Evolutionary conservation across 192 early-diverging fungal species (phyloP), one percentile per base, ranked within the genome.

Genomic region (Mortierella hygrophila): DNA sequence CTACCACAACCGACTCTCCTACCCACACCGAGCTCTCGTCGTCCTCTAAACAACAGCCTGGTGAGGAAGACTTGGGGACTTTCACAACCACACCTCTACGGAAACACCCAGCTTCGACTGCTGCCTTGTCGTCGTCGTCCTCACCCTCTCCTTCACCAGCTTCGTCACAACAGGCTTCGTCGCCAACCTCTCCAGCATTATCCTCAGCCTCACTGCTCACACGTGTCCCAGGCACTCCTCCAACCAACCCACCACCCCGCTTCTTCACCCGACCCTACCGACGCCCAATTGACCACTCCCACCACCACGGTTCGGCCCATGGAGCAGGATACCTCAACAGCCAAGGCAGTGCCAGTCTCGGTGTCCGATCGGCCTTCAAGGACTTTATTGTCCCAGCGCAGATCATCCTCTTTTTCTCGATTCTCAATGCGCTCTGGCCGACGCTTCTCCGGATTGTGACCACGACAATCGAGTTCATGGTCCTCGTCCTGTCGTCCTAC

Each of bases 361-460:
- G 83, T 16, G 83, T 85, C 37, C 83, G 83, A 78, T 85, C 83
- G 18, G 83, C 83, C n/a, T 85, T 85, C 69, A 79, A 80, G 60
- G 83, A 85, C 74, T 85, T 85, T 80, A 74, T 80, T 9, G 72
- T 85, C 26, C 83, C 78, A 6, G 83, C 83, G 11, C 83, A 85
- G 75, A 85, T 85, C 74, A 85, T 85, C 46, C 78, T 85, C 23
- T 69, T 79, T 20, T 85, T 78, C 68, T 85, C 83, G 23, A 80
- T 85, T 49, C 73, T 85, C 46, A 80, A 80, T 57, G 83, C 78
- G 10, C 74, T 85, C n/a, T 85, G 83, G 83, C 83, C 83, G 11
- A 85, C 75, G 3, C 15, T 85, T 16, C 75, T 76, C 21, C 40
- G 83, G 47, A 73, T 77, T 18, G 70, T 80, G 11, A 85, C 74